These are phyloP conservation scores for Cyberlindnera mississippiensis DNA, from an alignment of 805 yeast genomes.

Conservation along the genomic window DNA sequence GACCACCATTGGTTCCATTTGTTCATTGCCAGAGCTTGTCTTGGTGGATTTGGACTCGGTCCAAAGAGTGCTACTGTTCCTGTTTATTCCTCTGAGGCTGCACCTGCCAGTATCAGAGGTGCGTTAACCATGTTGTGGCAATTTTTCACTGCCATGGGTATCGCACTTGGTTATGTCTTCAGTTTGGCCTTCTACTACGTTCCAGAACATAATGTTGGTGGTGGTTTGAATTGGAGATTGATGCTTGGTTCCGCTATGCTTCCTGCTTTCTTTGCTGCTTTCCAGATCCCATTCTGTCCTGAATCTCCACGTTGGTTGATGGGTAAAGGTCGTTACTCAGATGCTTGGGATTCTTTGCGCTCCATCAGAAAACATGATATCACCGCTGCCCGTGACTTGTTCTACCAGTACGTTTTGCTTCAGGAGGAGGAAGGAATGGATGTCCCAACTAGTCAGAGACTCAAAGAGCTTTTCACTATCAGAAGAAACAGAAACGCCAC, in stretches of 20 bases:
- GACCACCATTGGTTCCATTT: slow-evolving; percentile 60
- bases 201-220: slow-evolving; percentile 32
- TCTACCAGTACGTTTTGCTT: slow-evolving; percentile 62
- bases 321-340: slow-evolving; percentile 62
- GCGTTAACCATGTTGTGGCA: slow-evolving; percentile 73
- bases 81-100: slow-evolving; percentile 63
- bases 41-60: slow-evolving; percentile 64
- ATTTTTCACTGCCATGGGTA: slow-evolving; percentile 70
- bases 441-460: slow-evolving; percentile 42
- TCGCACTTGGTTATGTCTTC: slow-evolving; percentile 66
- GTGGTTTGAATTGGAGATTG: slow-evolving; percentile 60
- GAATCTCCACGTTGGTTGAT: slow-evolving; percentile 77
- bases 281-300: slow-evolving; percentile 64
- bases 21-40: slow-evolving; percentile 58
- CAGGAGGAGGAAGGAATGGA: slow-evolving; percentile 55
- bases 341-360: slow-evolving; percentile 50
- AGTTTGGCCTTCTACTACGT: slow-evolving; percentile 60
- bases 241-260: slow-evolving; percentile 67
- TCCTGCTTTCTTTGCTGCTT: slow-evolving; percentile 57
- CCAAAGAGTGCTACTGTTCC: slow-evolving; percentile 77
- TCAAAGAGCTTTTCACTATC: slow-evolving; percentile 58
- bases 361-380: slow-evolving; percentile 48
- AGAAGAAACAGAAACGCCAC: slow-evolving; percentile 85
- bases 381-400: slow-evolving; percentile 67
- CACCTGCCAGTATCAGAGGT: slow-evolving; percentile 62